Percentiles rank a stretch among this genome's conserved stretches.
Conservation (phyloP, 306 rosid genomes). For the Cicer cuneatum region DNA sequence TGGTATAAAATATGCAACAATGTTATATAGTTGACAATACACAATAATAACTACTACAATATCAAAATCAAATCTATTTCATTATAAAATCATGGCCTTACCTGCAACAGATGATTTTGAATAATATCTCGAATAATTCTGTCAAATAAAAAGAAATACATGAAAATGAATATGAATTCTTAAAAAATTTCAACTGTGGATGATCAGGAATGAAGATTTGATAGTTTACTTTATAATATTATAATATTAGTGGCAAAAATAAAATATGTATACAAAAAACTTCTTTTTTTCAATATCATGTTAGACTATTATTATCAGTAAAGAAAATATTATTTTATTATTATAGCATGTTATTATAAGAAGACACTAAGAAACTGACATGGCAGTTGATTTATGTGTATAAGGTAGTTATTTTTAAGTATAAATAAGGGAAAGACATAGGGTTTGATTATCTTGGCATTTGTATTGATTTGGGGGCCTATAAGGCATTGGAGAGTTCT, state of each 20-base stretch:
- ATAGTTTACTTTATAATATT: neutral
- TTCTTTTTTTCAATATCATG: slow-evolving; percentile 26
- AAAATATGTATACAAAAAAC: slow-evolving; percentile 10
- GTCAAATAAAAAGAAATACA: slow-evolving; percentile 43
- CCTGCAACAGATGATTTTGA: slow-evolving; percentile 98
- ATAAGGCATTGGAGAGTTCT: too few relatives aligned
- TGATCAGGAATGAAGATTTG: neutral
- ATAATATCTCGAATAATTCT: slow-evolving; percentile 96
- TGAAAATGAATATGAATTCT: slow-evolving; percentile 3
- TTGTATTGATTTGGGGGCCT: too few relatives aligned
- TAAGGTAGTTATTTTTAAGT: too few relatives aligned
- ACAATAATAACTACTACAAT: neutral
- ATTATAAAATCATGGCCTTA: slow-evolving; percentile 49
- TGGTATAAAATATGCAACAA: slow-evolving; percentile 36
- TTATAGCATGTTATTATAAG: too few relatives aligned
- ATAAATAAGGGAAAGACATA: too few relatives aligned
- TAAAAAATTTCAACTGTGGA: neutral
- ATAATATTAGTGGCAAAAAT: slow-evolving; percentile 23
- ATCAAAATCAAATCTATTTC: slow-evolving; percentile 37
- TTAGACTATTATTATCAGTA: too few relatives aligned
- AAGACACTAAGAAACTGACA: too few relatives aligned
- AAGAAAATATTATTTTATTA: too few relatives aligned
- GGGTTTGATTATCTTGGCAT: too few relatives aligned
- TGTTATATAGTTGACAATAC: slow-evolving; percentile 10
- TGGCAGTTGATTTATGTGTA: too few relatives aligned